phyloP scores from a whole-genome alignment of 78 protist genomes.

The Tieghemostelium lacteum region DNA sequence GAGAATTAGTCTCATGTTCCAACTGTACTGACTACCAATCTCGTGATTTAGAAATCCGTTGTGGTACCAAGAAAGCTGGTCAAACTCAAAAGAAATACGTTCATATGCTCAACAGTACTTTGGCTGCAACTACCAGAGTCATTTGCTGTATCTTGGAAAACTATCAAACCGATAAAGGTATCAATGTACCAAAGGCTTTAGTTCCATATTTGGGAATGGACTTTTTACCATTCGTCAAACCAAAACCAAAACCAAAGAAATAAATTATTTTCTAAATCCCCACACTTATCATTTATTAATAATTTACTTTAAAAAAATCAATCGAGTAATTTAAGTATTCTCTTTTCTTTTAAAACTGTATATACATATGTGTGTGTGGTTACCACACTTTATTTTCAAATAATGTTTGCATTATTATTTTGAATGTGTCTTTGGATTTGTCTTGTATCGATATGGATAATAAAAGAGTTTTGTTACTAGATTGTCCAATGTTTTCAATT shows the following conservation, averaged over 20 bases:
- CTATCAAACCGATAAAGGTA: conserved; percentile 96
- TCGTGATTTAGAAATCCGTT: conserved; percentile 92
- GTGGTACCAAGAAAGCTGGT: conserved; percentile 85
- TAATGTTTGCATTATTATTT: conserved; percentile 19
- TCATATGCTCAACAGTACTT: conserved; percentile 99
- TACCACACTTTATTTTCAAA: conserved; percentile 54
- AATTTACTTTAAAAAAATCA: too few species aligned
- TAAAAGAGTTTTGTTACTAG: conserved; percentile 8
- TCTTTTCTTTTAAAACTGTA: too few species aligned
- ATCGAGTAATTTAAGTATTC: too few species aligned
- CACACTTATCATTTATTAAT: too few species aligned
- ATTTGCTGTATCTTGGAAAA: conserved; percentile 99
- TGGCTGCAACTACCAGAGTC: conserved; percentile 97
- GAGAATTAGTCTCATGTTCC: conserved; percentile 99
- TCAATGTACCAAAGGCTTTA: conserved; percentile 92
- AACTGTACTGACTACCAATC: conserved; percentile 99
- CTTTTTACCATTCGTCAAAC: conserved; percentile 77
- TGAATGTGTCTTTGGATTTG: conserved; percentile 65
- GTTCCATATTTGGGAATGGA: conserved; percentile 83
- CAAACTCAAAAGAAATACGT: conserved; percentile 92
- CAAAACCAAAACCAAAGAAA: conserved; percentile 61
- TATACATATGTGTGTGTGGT: neutral
- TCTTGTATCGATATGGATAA: conserved; percentile 38
- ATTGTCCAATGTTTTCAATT: conserved; percentile 36
- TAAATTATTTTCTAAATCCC: too few species aligned